phyloP scores from a whole-genome alignment of 2,329 filamentous ascomycete species.

The Exophiala calicioides region DNA sequence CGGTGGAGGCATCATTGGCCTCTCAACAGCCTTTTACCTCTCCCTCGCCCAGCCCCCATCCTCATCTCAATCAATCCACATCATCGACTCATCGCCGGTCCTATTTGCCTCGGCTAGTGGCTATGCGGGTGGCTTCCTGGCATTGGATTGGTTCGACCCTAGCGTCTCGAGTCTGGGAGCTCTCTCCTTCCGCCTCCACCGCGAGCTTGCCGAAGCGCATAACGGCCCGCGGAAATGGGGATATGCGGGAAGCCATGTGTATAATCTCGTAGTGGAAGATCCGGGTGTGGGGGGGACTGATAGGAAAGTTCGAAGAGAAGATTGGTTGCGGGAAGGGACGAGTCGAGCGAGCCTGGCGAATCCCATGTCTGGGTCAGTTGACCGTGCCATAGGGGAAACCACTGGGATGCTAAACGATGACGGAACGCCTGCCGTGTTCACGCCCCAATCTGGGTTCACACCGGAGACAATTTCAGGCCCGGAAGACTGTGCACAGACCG shows the following conservation, averaged over 20 bases:
- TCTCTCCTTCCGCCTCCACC: conserved; percentile 70
- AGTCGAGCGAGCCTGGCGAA: conserved; percentile 59
- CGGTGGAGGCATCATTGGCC: conserved; percentile 69
- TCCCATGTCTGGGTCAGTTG: conserved; percentile 30
- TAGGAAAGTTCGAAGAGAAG: conserved; percentile 53
- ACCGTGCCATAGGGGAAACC: conserved; percentile 20
- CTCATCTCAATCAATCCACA: conserved; percentile 52
- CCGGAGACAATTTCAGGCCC: conserved; percentile 64
- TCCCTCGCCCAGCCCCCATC: conserved; percentile 45
- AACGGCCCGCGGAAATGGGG: conserved; percentile 62
- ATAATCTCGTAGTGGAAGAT: conserved; percentile 53
- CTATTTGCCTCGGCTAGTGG: conserved; percentile 75
- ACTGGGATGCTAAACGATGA: conserved; percentile 36
- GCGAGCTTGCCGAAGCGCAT: conserved; percentile 61
- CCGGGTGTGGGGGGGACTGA: conserved; percentile 35
- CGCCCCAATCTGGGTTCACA: conserved; percentile 53
- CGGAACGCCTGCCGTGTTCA: conserved; percentile 60
- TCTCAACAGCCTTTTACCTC: conserved; percentile 72
- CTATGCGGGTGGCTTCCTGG: conserved; percentile 72
- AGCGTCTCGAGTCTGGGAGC: conserved; percentile 60
- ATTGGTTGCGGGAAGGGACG: conserved; percentile 67
- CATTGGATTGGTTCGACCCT: conserved; percentile 69
- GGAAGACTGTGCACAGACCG: conserved; percentile 65
- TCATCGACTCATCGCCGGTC: conserved; percentile 59
- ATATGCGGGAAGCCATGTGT: conserved; percentile 59